Percentiles rank a stretch among this genome's conserved stretches.
These are phyloP conservation scores for Zizania latifolia DNA, from an alignment of 176 grass and related monocot genomes.

Conservation along the genomic window DNA sequence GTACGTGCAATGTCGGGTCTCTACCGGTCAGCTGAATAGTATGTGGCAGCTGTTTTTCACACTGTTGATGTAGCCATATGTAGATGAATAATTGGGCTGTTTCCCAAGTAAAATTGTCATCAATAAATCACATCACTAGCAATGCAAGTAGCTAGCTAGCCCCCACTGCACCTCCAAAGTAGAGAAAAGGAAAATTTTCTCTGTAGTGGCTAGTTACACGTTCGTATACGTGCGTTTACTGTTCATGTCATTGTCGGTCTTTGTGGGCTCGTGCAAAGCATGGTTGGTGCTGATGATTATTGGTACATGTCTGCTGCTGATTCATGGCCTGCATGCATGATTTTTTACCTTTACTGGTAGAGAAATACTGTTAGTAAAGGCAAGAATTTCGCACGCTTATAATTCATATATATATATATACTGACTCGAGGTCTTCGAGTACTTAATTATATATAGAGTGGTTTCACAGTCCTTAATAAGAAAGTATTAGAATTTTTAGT, in stretches of 20 bases:
- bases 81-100: conserved; percentile 9
- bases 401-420: too few relatives aligned
- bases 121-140: not conserved
- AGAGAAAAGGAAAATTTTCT: not conserved
- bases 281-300: not conserved
- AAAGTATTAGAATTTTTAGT: too few relatives aligned
- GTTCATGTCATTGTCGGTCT: not conserved
- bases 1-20: conserved; percentile 21
- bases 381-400: too few relatives aligned
- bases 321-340: not conserved
- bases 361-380: not conserved
- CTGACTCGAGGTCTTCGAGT: too few relatives aligned
- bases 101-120: not conserved
- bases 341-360: not conserved
- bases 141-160: not conserved
- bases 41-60: not conserved
- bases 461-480: too few relatives aligned
- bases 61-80: conserved; percentile 10
- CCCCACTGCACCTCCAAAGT: not conserved
- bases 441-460: too few relatives aligned
- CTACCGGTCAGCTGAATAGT: conserved; percentile 5
- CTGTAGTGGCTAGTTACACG: not conserved
- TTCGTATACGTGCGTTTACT: not conserved
- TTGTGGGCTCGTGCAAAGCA: too few relatives aligned
- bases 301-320: not conserved